Evolutionary conservation across 2,329 filamentous ascomycete species (phyloP).

Genomic region (Xylariaceae sp.): DNA sequence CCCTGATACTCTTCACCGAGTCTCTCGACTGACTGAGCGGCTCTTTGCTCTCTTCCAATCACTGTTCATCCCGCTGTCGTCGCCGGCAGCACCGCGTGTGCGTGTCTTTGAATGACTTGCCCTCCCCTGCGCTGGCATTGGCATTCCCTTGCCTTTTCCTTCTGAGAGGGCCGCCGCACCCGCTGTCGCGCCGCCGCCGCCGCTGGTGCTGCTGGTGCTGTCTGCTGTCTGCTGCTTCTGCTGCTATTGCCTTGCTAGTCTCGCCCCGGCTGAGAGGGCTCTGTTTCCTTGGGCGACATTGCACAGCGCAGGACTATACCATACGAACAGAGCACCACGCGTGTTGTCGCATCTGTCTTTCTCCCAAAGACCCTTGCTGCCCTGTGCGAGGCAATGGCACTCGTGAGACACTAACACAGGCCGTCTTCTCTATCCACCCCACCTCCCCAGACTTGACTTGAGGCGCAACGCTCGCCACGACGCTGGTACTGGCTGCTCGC

Average conservation of each 20-base stretch:
- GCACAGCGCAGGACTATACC: conserved; percentile 13
- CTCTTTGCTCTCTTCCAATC: conserved; percentile 28
- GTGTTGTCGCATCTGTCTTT: conserved; percentile 22
- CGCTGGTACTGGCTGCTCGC: conserved; percentile 11
- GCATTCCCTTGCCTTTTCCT: too few species aligned
- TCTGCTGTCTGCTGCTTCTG: too few species aligned
- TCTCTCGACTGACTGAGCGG: conserved; percentile 22
- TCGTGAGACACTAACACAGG: conserved; percentile 30
- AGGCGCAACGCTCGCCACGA: conserved; percentile 27
- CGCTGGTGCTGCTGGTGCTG: too few species aligned
- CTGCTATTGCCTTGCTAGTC: too few species aligned
- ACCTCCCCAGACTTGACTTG: conserved; percentile 21
- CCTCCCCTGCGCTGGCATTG: too few species aligned
- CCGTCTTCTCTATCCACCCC: conserved; percentile 26
- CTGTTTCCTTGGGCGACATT: conserved; percentile 11
- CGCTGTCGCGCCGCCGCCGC: neutral
- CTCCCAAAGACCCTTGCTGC: conserved; percentile 21
- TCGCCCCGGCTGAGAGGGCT: neutral
- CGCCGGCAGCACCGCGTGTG: conserved; percentile 23
- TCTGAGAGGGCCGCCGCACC: conserved; percentile 5
- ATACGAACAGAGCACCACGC: conserved; percentile 9
- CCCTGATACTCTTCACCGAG: conserved; percentile 30
- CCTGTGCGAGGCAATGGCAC: conserved; percentile 30
- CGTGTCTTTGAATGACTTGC: conserved; percentile 16
- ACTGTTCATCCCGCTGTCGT: conserved; percentile 21